Evolutionary conservation across 2,329 filamentous ascomycete species (phyloP).

Genomic region (Hymenoscyphus occultus): DNA sequence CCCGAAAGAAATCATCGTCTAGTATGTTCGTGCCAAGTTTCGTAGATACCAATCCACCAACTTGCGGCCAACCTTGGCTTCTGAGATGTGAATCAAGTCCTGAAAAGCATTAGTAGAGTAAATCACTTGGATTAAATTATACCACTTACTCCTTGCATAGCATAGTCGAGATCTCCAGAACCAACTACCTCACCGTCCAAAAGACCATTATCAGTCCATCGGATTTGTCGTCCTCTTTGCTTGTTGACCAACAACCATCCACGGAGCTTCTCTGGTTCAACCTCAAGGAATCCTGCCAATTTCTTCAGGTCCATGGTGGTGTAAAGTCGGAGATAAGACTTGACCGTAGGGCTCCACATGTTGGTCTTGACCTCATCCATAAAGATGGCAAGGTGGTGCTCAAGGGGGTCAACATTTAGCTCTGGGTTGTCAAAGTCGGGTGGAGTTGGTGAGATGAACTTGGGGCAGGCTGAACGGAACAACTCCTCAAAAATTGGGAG

Average conservation of each 20-base stretch:
- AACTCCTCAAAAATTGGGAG: constrained; percentile 98
- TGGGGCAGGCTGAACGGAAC: constrained; percentile 96
- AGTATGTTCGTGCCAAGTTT: constrained; percentile 94
- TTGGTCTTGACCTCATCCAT: constrained; percentile 99
- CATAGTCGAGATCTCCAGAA: constrained; percentile 94
- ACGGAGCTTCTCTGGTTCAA: constrained; percentile 92
- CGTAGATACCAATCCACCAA: constrained; percentile 98
- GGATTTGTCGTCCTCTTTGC: constrained; percentile 93
- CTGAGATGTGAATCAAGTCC: constrained; percentile 97
- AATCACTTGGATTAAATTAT: constrained; percentile 5
- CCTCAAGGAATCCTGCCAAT: constrained; percentile 93
- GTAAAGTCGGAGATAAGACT: constrained; percentile 98
- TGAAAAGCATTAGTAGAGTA: constrained; percentile 38
- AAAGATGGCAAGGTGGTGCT: constrained; percentile 96
- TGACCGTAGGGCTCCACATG: constrained; percentile 95
- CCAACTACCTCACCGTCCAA: constrained; percentile 91
- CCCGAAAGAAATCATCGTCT: constrained; percentile 37
- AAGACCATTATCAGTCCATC: constrained; percentile 87
- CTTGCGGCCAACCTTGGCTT: constrained; percentile 96
- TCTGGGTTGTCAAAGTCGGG: constrained; percentile 97
- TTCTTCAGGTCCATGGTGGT: constrained; percentile 99
- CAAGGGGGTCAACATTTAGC: constrained; percentile 92
- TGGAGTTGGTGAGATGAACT: constrained; percentile 97
- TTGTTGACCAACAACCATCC: constrained; percentile 96
- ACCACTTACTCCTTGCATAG: constrained; percentile 79